Conservation (phyloP, 2,329 filamentous ascomycete genomes). For the Venturia oleaginea region DNA sequence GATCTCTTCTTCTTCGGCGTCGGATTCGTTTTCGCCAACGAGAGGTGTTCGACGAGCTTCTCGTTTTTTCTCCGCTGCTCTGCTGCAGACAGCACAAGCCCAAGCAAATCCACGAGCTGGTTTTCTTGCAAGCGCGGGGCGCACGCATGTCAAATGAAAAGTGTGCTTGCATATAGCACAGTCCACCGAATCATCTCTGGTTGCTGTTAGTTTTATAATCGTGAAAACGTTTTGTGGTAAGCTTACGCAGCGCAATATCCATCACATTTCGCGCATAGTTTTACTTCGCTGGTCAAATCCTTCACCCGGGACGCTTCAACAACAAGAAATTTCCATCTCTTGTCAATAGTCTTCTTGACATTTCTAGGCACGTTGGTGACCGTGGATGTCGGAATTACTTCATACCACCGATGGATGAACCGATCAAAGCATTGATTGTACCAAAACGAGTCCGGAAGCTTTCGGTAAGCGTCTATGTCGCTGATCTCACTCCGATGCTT, state of each 20-base stretch:
- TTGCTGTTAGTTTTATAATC: neutral
- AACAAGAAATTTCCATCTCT: constrained; percentile 92
- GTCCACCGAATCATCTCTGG: constrained; percentile 85
- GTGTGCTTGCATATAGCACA: constrained; percentile 92
- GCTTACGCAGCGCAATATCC: constrained; percentile 85
- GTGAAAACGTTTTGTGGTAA: neutral
- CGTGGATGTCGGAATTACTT: constrained; percentile 81
- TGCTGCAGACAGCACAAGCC: constrained; percentile 93
- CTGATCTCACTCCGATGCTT: constrained; percentile 78
- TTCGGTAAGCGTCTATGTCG: constrained; percentile 75
- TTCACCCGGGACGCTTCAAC: constrained; percentile 91
- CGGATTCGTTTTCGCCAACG: constrained; percentile 44
- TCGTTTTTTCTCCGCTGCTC: constrained; percentile 86
- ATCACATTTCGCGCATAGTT: constrained; percentile 87
- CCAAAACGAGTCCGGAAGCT: constrained; percentile 82
- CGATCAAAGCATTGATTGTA: constrained; percentile 96
- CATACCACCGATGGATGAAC: constrained; percentile 96
- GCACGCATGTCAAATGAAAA: constrained; percentile 98
- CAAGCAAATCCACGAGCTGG: constrained; percentile 95
- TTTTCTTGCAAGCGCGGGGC: constrained; percentile 85
- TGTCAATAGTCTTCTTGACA: constrained; percentile 91
- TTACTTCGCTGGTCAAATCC: constrained; percentile 90
- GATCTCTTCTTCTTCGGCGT: constrained; percentile 55
- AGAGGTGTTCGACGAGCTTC: constrained; percentile 83
- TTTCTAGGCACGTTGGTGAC: constrained; percentile 94